Evolutionary conservation across 306 rosid species (phyloP).

Genomic region (Abrus pulchellus): DNA sequence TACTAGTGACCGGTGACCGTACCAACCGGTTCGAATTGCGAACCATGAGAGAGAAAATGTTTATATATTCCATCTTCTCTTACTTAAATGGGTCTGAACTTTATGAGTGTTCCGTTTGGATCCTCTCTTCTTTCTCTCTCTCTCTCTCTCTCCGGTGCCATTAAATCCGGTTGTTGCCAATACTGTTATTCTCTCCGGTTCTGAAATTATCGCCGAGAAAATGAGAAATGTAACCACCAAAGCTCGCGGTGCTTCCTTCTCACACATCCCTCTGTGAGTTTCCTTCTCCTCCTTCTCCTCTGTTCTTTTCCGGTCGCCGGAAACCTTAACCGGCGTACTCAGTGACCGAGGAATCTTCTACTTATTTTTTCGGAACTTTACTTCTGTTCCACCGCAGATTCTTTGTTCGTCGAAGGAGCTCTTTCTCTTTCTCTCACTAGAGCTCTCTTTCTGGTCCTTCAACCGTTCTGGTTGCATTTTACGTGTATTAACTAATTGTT

Average conservation of each 20-base stretch:
- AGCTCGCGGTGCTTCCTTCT: conserved; percentile 26
- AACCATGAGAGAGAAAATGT: conserved; percentile 60
- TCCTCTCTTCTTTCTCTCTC: conserved; percentile 55
- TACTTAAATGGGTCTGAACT: conserved; percentile 55
- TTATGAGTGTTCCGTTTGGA: conserved; percentile 55
- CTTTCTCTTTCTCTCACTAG: conserved; percentile 8
- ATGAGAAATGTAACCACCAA: conserved; percentile 48
- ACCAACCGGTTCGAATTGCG: conserved; percentile 52
- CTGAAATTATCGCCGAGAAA: conserved; percentile 41
- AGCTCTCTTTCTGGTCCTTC: conserved; percentile 18
- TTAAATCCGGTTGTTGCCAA: conserved; percentile 51
- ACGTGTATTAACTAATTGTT: not conserved
- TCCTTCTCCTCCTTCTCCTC: conserved; percentile 6
- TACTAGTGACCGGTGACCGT: conserved; percentile 68
- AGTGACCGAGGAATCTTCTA: conserved; percentile 10
- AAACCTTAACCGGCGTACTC: conserved; percentile 49
- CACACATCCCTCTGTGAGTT: conserved; percentile 37
- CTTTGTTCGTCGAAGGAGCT: conserved; percentile 33
- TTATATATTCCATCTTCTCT: conserved; percentile 68
- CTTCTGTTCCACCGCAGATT: conserved; percentile 22
- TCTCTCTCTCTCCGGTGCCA: conserved; percentile 42
- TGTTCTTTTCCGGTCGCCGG: conserved; percentile 39
- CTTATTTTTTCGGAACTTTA: not conserved
- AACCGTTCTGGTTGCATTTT: conserved; percentile 45
- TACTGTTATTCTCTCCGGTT: conserved; percentile 39